Evolutionary conservation across 169 alveolate species (phyloP), one percentile per base, ranked within the genome.

Genomic region (Babesia divergens): DNA sequence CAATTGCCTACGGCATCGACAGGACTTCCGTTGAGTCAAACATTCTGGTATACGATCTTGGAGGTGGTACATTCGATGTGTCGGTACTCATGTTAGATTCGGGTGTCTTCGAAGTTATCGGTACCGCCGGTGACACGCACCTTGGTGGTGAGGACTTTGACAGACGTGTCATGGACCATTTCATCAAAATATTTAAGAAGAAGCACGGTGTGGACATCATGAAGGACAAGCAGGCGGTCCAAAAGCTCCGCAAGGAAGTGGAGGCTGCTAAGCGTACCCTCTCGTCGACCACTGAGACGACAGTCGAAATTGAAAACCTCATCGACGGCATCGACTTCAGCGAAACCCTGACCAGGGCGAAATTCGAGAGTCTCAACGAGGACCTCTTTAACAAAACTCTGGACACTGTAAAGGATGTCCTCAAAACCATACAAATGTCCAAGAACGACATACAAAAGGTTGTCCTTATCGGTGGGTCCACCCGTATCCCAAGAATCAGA

Each of bases 21-120:
- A 96, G 96, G 92, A 94, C 97, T 69, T 85, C 84, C 29, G 91
- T 83, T 50, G 99, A 95, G 82, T 94, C 95, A 72, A 95, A 95
- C 82, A 95, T 97, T 64, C 92, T 97, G 62, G 99, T 98, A 56
- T 98, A 96, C 88, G 99, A 98, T 91, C 91, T 98, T 58, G 99
- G 99, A 52, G 99, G 99, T 81, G 99, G 99, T 65, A 98, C 99
- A 59, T 98, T 98, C 88, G 99, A 98, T 95, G 99, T 98, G 34
- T 95, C 99, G 18, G 91, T 98, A 24, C 92, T 98, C 29, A 95
- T 97, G 66, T 94, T 98, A 69, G 99, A 96, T 86, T 95, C 95
- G 77, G 99, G 99, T 67, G 99, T 94, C 31, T 95, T 95, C 79
- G 99, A 98, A 81, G 99, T 98, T 66, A 92, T 95, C 54, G 98